Conservation (phyloP, 2,329 filamentous ascomycete genomes). For the Aspergillus sojae region DNA sequence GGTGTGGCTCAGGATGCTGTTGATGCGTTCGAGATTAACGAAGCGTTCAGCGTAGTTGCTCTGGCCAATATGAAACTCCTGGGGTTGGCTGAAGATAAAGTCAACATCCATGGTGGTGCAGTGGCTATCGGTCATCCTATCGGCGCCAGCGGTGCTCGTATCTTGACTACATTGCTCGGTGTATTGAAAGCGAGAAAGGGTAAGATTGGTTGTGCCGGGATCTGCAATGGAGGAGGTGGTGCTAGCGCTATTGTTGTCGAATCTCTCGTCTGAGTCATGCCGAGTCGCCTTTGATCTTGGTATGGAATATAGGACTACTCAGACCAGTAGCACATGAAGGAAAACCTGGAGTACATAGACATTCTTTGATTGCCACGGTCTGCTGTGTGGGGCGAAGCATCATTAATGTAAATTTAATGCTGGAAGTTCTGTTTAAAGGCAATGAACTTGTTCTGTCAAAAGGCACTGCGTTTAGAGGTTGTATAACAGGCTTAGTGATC, state of each 20-base stretch:
- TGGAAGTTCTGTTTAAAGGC: too few relatives aligned
- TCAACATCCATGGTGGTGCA: conserved; percentile 93
- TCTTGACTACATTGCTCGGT: conserved; percentile 84
- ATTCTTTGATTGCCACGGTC: background rate
- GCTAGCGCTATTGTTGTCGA: conserved; percentile 93
- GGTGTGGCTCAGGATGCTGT: conserved; percentile 75
- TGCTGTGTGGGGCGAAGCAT: background rate
- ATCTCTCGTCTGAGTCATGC: conserved; percentile 43
- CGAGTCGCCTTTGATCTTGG: background rate
- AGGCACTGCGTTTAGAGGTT: background rate
- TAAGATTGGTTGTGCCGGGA: conserved; percentile 91
- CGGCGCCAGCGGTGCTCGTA: conserved; percentile 89
- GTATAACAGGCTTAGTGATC: background rate
- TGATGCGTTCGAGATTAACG: conserved; percentile 98
- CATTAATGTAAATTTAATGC: background rate
- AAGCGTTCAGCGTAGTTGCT: conserved; percentile 96
- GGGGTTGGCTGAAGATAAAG: conserved; percentile 75
- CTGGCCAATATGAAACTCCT: conserved; percentile 96
- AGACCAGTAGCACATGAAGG: background rate
- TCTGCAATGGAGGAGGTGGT: conserved; percentile 97
- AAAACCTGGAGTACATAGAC: background rate
- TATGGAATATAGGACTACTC: background rate
- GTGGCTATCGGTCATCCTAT: conserved; percentile 96
- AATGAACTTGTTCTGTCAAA: too few relatives aligned
- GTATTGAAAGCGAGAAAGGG: conserved; percentile 88